Evolutionary conservation across 768 basidiomycete species (phyloP).

Genomic region (Mrakia frigida): DNA sequence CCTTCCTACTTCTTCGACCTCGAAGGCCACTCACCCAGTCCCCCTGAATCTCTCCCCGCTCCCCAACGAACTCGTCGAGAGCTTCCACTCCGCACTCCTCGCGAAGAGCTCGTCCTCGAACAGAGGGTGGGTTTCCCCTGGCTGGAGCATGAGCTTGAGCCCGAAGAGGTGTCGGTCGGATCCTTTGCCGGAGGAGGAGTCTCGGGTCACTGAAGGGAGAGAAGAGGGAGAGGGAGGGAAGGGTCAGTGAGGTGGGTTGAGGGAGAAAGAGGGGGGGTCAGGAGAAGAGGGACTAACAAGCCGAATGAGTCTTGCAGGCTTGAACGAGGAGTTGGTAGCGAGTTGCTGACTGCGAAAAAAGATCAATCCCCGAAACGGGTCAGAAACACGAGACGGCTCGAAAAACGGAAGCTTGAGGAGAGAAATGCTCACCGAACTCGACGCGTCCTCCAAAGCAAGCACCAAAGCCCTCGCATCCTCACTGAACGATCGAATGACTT

Average conservation of each 20-base stretch:
- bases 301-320: slow-evolving; percentile 66
- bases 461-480: slow-evolving; percentile 71
- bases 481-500: slow-evolving; percentile 76
- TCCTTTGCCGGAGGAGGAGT: slow-evolving; percentile 73
- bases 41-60: slow-evolving; percentile 80
- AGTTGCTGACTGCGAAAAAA: slow-evolving; percentile 40
- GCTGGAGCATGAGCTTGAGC: slow-evolving; percentile 59
- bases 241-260: not conserved
- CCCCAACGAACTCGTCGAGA: slow-evolving; percentile 84
- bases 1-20: no score
- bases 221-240: no score
- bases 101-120: slow-evolving; percentile 74
- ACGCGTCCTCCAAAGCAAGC: slow-evolving; percentile 60
- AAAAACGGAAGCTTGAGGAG: not conserved
- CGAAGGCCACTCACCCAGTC: slow-evolving; percentile 62
- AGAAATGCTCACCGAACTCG: slow-evolving; percentile 39
- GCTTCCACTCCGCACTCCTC: slow-evolving; percentile 73
- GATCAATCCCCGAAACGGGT: not conserved
- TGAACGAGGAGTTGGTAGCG: slow-evolving; percentile 55
- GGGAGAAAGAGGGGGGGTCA: not conserved
- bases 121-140: slow-evolving; percentile 57
- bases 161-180: slow-evolving; percentile 90
- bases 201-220: slow-evolving; percentile 50
- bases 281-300: slow-evolving; percentile 42
- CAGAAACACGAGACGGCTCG: not conserved